These are phyloP conservation scores for Nakazawaea wickerhamii DNA, from an alignment of 805 yeast species.

Conservation along the genomic window DNA sequence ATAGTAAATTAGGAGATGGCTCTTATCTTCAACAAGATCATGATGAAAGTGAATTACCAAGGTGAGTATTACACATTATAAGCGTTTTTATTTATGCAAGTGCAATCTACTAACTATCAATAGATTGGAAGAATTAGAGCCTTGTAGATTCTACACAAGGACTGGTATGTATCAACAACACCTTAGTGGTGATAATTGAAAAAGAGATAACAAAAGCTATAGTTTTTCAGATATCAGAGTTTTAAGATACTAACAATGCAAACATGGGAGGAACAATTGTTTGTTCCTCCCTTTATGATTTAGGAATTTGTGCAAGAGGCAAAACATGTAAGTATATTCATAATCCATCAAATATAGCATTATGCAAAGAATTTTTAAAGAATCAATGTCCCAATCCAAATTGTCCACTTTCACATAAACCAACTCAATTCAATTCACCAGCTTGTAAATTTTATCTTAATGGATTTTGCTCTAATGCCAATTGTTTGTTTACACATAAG, in stretches of 20 bases:
- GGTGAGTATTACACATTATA: conserved; percentile 10
- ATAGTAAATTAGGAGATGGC: conserved; percentile 9
- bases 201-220: too few species aligned
- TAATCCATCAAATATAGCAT: conserved; percentile 40
- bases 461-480: conserved; percentile 41
- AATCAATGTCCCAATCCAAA: conserved; percentile 40
- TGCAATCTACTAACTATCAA: neutral
- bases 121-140: conserved; percentile 12
- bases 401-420: conserved; percentile 54
- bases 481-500: conserved; percentile 50
- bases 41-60: conserved; percentile 2
- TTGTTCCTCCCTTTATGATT: conserved; percentile 20
- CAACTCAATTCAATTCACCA: conserved; percentile 56
- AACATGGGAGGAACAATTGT: conserved; percentile 5
- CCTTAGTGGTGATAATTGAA: neutral
- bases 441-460: conserved; percentile 47
- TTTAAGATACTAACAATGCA: neutral
- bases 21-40: conserved; percentile 10
- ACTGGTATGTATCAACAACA: conserved; percentile 9
- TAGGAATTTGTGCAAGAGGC: conserved; percentile 51
- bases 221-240: neutral
- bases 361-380: conserved; percentile 47
- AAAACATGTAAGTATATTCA: conserved; percentile 50
- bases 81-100: neutral
- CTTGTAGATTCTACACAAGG: conserved; percentile 13